These are phyloP conservation scores for Thelonectria rubi DNA, from an alignment of 2,329 filamentous ascomycete genomes.

Conservation along the genomic window DNA sequence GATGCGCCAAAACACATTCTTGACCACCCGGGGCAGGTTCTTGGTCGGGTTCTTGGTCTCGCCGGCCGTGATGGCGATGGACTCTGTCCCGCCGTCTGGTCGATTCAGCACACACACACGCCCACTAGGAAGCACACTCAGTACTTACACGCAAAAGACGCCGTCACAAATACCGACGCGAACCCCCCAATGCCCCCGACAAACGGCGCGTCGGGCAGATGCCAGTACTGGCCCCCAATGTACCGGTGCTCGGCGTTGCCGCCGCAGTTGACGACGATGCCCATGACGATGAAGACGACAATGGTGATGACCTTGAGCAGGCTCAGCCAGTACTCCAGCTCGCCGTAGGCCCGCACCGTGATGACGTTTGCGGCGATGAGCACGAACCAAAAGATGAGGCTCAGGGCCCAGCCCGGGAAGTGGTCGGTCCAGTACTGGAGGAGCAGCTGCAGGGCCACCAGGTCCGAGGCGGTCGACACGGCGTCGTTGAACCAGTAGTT, in stretches of 20 bases:
- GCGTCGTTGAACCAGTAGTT: constrained; percentile 75
- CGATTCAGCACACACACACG: background rate
- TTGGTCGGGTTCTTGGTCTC: constrained; percentile 70
- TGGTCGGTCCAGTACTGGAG: constrained; percentile 69
- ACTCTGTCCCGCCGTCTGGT: constrained; percentile 63
- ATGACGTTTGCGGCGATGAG: constrained; percentile 56
- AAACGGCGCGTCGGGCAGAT: constrained; percentile 68
- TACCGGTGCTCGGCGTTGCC: constrained; percentile 63
- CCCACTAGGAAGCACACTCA: no score
- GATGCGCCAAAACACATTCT: constrained; percentile 73
- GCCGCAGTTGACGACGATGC: constrained; percentile 63
- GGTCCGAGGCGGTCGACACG: constrained; percentile 61
- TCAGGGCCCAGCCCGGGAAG: constrained; percentile 71
- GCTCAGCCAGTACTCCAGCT: constrained; percentile 66
- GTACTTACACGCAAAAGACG: constrained; percentile 66
- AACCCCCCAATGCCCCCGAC: constrained; percentile 72
- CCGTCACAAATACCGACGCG: constrained; percentile 64
- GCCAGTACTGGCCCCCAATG: constrained; percentile 67
- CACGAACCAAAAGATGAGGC: constrained; percentile 67
- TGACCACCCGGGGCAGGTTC: constrained; percentile 69
- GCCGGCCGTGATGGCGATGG: constrained; percentile 72
- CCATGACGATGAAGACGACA: constrained; percentile 69
- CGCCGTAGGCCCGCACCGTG: constrained; percentile 48
- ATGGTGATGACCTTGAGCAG: constrained; percentile 64
- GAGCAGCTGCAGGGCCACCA: constrained; percentile 63